These are phyloP conservation scores for Fusarium napiforme DNA, from an alignment of 2,329 filamentous ascomycete genomes.

Conservation along the genomic window DNA sequence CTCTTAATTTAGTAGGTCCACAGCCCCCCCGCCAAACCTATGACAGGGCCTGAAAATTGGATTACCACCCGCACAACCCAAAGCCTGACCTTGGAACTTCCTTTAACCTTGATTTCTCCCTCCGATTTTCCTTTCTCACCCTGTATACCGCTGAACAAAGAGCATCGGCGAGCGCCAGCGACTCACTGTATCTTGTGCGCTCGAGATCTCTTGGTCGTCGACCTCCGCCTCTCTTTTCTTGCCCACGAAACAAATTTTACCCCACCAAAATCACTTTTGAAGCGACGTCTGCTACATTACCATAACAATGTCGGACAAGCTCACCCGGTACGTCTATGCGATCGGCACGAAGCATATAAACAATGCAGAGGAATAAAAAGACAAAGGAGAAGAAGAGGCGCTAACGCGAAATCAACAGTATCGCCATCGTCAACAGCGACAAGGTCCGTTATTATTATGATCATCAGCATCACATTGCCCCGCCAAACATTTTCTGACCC, in stretches of 20 bases:
- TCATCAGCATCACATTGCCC: constrained; percentile 36
- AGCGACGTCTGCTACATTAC: constrained; percentile 30
- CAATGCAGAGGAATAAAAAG: neutral
- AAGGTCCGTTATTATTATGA: constrained; percentile 69
- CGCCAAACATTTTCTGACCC: constrained; percentile 43
- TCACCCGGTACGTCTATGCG: constrained; percentile 80
- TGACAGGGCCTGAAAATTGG: constrained; percentile 35
- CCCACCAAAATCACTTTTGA: constrained; percentile 36
- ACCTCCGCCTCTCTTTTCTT: constrained; percentile 11
- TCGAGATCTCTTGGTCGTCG: constrained; percentile 23
- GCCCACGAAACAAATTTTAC: constrained; percentile 26
- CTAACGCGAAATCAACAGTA: constrained; percentile 67
- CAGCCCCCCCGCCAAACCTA: constrained; percentile 45
- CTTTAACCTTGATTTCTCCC: constrained; percentile 26
- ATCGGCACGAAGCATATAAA: neutral
- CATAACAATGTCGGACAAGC: constrained; percentile 85
- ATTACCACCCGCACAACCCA: constrained; percentile 35
- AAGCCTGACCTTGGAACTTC: constrained; percentile 29
- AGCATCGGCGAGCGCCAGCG: constrained; percentile 40
- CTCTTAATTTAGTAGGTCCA: constrained; percentile 16
- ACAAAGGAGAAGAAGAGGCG: neutral
- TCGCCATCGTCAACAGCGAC: constrained; percentile 98
- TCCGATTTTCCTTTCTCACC: constrained; percentile 20
- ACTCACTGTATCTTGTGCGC: constrained; percentile 35
- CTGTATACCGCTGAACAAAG: constrained; percentile 25